phyloP scores from a whole-genome alignment of 352 stramenopile species.

The Phytopythium aichiense region DNA sequence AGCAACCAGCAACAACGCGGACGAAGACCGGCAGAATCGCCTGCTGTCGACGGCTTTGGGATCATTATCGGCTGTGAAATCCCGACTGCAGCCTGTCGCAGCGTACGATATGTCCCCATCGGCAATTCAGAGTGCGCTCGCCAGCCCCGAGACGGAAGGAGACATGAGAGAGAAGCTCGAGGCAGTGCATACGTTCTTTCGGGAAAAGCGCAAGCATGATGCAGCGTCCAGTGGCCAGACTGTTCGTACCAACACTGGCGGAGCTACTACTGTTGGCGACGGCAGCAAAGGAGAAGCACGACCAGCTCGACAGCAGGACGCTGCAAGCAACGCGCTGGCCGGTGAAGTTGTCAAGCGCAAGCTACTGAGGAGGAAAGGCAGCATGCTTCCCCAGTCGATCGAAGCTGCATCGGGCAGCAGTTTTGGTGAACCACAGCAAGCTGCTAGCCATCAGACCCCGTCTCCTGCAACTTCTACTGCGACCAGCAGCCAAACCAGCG shows the following conservation, averaged over 20 bases:
- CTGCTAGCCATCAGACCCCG: neutral
- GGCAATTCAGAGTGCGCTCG: neutral
- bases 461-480: too few relatives aligned
- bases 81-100: neutral
- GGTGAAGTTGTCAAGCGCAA: conserved; percentile 1
- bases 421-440: neutral
- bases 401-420: neutral
- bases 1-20: neutral
- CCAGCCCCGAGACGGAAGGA: neutral
- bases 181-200: conserved; percentile 39
- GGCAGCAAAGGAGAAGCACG: neutral
- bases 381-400: neutral
- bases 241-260: neutral
- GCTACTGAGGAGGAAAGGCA: neutral
- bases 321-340: neutral
- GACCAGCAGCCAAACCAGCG: neutral
- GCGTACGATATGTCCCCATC: neutral
- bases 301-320: neutral
- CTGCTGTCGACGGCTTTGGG: conserved; percentile 2
- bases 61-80: neutral
- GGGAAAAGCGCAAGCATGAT: conserved; percentile 23
- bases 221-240: neutral
- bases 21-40: neutral
- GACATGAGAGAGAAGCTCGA: conserved; percentile 12
- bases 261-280: neutral